Evolutionary conservation across 1,284 basidiomycete genomes (phyloP), one percentile per base, ranked within the genome.

Genomic region (Wallemia hederae): DNA sequence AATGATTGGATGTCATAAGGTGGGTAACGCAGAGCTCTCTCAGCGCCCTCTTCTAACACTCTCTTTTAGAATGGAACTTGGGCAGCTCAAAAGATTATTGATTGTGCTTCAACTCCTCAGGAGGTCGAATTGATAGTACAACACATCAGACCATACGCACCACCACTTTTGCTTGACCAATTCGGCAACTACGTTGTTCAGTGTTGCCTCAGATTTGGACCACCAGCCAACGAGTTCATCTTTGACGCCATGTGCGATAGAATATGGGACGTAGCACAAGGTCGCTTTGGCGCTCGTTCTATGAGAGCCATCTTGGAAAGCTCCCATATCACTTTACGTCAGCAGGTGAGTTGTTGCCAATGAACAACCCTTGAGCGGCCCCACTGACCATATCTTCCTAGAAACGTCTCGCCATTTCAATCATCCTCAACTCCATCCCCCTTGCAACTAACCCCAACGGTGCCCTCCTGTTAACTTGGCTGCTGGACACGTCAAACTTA

Each of bases 151-250:
- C 82, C 94, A 0, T 98, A 91, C 69, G 80, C 87, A 5, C 94
- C 94, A 58, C 88, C 94, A 15, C 77, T 99, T 27, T 78, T 98
- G 61, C 77, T 97, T 58, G 92, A 97, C 69, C 85, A 91, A 68
- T 91, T 94, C 65, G 94, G 94, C 62, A 99, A 98, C 72, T 99
- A 99, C 69, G 92, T 98, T 63, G 86, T 94, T 57, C 88, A 92
- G 83, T 85, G 89, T 67, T 91, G 90, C 68, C 75, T 98, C 59
- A 82, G 86, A 24, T 98, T 97, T 66, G 85, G 86, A 58, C 73
- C 81, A 27, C 91, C 92, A 19, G 78, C 78, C 33, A 88, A 85
- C 62, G 89, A 94, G 66, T 97, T 97, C 70, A 85, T 98, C 63
- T 97, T 97, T 69, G 92, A 98, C 69, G 89, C 90, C 31, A 97